Conservation (phyloP, 2,329 filamentous ascomycete species). For the Trichoderma semiorbis region DNA sequence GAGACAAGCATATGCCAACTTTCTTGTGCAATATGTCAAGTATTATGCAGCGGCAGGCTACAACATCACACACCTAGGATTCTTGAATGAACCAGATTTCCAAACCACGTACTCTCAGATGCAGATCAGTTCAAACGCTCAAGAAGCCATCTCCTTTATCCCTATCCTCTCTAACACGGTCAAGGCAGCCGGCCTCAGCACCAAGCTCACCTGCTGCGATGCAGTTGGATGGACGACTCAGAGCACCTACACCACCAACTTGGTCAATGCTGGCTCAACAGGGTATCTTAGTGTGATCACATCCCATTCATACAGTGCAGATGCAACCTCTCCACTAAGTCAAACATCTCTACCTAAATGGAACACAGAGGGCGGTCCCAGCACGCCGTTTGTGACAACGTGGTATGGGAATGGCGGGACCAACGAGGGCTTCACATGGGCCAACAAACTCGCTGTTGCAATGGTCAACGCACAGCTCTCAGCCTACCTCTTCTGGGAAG, state of each 20-base stretch:
- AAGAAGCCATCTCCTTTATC: conserved; percentile 7
- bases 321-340: background rate
- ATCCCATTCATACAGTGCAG: conserved; percentile 2
- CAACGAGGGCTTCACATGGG: conserved; percentile 9
- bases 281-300: background rate
- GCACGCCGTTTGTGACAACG: background rate
- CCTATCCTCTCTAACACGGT: conserved; percentile 1
- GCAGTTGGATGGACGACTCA: background rate
- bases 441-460: conserved; percentile 3
- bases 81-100: conserved; percentile 4
- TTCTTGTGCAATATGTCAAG: conserved; percentile 9
- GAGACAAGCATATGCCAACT: conserved; percentile 9
- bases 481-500: conserved; percentile 3
- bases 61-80: conserved; percentile 5
- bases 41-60: background rate
- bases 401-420: background rate
- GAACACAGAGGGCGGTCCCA: conserved; percentile 6
- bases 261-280: conserved; percentile 4
- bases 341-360: conserved; percentile 3
- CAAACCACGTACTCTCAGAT: conserved; percentile 4
- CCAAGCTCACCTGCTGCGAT: conserved; percentile 7
- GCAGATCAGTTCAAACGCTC: conserved; percentile 7
- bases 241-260: conserved; percentile 7
- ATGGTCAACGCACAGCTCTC: conserved; percentile 6
- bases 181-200: background rate